Base-by-base conservation (phyloP, 2,329 filamentous ascomycete species). In the Akanthomyces uredinophilus region DNA sequence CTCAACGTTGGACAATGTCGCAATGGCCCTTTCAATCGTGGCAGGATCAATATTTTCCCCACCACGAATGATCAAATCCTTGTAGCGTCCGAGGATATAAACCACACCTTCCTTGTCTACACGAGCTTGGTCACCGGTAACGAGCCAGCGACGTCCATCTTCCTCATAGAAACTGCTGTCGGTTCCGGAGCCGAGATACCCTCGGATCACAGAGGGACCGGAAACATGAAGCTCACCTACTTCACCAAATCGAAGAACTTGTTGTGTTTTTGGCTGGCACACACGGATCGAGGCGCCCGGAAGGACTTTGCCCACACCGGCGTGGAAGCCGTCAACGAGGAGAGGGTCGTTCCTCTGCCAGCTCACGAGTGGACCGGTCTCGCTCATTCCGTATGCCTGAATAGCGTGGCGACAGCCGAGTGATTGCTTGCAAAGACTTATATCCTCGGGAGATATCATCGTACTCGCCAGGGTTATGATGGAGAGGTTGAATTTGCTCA, bases 321-420 rank as follows among this genome's bases (percentile, higher is more conserved):
- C 69, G 63, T 79, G 71, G 61, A 69, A 73, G 47, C 67, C 76
- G 53, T 69, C 71, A 8, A 60, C 66, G 41, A 71, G 69, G 54
- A 67, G 70, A 57, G 63, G 67, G 64, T 72, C 74, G 44, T 58
- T 66, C 60, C 68, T 70, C 43, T 64, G 66, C 75, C 76, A 79
- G n/a, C 75, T 78, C 35, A 78, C 68, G 3, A 77, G 67, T 1
- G 75, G 76, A 14, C 74, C 75, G 2, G 75, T 75, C 64, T 81
- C 78, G 24, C 76, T 79, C 78, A 81, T 78, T 1, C 78, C 78
- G 65, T 78, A 80, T 13, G 70, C 73, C 50, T 76, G 73, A n/a
- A 74, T 71, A 1, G 71, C 71, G 44, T 69, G 65, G 35, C 65
- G 63, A 3, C 73, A 70, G 0, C 75, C 74, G 0, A 78, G 65